Conservation (phyloP, 2,329 filamentous ascomycete species). For the Ceratocystis lukuohia region DNA sequence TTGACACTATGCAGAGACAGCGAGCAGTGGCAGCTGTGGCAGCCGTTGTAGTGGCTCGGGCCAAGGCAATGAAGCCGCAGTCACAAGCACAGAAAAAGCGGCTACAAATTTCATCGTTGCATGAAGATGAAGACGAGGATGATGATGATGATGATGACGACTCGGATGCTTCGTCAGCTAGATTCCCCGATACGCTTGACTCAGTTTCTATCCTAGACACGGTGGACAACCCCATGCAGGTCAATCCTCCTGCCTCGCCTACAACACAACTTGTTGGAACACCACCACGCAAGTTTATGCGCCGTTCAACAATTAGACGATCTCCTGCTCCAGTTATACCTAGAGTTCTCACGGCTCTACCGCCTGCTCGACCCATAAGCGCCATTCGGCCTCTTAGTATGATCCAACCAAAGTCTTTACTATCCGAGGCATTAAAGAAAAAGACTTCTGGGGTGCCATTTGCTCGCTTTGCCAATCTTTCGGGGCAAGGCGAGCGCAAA, state of each 20-base stretch:
- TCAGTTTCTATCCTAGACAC: conserved; percentile 58
- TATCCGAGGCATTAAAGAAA: conserved; percentile 59
- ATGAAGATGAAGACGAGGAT: conserved; percentile 46
- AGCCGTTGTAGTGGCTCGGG: conserved; percentile 31
- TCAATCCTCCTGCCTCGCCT: conserved; percentile 32
- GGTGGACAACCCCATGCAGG: conserved; percentile 44
- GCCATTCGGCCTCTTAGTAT: conserved; percentile 52
- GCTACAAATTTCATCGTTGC: conserved; percentile 42
- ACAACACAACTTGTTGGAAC: conserved; percentile 49
- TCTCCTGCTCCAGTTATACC: conserved; percentile 43
- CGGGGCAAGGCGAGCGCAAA: conserved; percentile 60
- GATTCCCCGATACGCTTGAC: conserved; percentile 54
- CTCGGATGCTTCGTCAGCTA: conserved; percentile 46
- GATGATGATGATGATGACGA: conserved; percentile 44
- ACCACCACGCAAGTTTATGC: conserved; percentile 45
- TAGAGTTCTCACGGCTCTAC: conserved; percentile 49
- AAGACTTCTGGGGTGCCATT: conserved; percentile 60
- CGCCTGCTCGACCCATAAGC: conserved; percentile 55
- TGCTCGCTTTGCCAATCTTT: conserved; percentile 61
- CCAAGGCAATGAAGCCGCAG: conserved; percentile 22
- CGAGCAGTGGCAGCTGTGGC: conserved; percentile 47
- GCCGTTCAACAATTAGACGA: conserved; percentile 51
- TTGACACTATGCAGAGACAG: conserved; percentile 54
- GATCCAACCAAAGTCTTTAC: conserved; percentile 53
- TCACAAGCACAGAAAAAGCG: conserved; percentile 28